Evolutionary conservation across 1,284 basidiomycete species (phyloP), one percentile per base, ranked within the genome.

Genomic region (Ustilago loliicola): DNA sequence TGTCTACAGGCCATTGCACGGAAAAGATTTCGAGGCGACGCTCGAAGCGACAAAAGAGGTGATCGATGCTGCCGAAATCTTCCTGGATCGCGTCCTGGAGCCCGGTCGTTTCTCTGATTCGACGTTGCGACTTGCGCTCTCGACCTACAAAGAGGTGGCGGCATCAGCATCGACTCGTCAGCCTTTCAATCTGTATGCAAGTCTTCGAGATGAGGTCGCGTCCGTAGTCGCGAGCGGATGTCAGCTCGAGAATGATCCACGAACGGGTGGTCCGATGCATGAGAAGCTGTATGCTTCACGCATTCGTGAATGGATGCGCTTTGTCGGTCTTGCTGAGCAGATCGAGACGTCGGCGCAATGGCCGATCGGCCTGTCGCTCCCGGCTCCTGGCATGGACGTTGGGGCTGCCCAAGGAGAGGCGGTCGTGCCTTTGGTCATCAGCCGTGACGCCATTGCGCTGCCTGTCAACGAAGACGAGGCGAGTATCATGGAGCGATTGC

Each of bases 271-370:
- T 3, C 66, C 71, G 7, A 59, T 78, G 56, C 66, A 79, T 64
- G 79, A 79, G 27, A 61, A 72, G 66, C 71, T 78, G 25, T 70
- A 70, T n/a, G 66, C 67, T 15, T 59, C 66, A 17, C 61, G 75
- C 21, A 45, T 77, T 3, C 64, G 74, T 23, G 81, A 83, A 36
- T 85, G 83, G 83, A 74, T 79, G 65, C 79, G 76, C n/a, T 81
- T 82, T 61, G 72, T 79, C 5, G 79, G 79, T 9, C 72, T 83
- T 11, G 72, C 77, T 42, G 81, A 84, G 64, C 77, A 83, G 62
- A 67, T 78, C 59, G 83, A 85, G 61, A 71, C 73, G 21, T 68
- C 71, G 0, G 83, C 80, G 23, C 69, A 78, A 42, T 85, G 81
- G 80, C 81, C 81, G 3, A 74, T 85, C 27, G 63, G 62, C 1